phyloP scores from a whole-genome alignment of 345 rosid genomes.

The Rhizophora mangle region DNA sequence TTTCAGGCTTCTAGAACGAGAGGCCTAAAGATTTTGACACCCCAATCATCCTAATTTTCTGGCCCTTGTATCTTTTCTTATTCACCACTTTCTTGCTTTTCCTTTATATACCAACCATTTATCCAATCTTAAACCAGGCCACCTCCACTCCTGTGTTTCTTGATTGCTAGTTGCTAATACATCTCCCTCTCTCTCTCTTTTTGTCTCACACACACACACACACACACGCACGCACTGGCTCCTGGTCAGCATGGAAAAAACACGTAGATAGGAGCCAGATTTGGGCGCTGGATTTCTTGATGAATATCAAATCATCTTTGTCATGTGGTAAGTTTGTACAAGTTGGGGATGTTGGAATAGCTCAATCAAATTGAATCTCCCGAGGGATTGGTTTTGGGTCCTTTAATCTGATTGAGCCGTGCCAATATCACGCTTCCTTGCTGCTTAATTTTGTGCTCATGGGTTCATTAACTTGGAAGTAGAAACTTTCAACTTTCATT shows the following conservation, averaged over 20 bases:
- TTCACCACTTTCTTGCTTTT: constrained; percentile 11
- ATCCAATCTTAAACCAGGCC: neutral
- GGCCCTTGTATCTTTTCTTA: constrained; percentile 3
- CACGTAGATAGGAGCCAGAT: neutral
- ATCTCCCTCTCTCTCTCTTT: neutral
- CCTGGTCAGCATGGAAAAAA: neutral
- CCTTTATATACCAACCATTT: neutral
- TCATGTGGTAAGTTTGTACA: constrained; percentile 11
- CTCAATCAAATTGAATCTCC: constrained; percentile 61
- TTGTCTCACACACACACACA: neutral
- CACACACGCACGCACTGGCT: too few relatives aligned
- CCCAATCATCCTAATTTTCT: constrained; percentile 45
- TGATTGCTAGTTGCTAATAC: neutral
- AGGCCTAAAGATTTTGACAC: constrained; percentile 47
- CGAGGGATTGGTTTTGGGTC: constrained; percentile 30
- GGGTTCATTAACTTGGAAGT: too few relatives aligned
- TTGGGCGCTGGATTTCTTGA: too few relatives aligned
- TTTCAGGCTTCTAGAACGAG: constrained; percentile 14
- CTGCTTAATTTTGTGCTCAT: too few relatives aligned
- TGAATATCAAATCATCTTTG: neutral
- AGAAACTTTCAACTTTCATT: too few relatives aligned
- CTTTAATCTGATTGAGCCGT: constrained; percentile 78
- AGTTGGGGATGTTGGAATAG: constrained; percentile 53
- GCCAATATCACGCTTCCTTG: constrained; percentile 49
- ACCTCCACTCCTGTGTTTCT: neutral